phyloP scores from a whole-genome alignment of 345 rosid genomes.

The Citrus trifoliata region DNA sequence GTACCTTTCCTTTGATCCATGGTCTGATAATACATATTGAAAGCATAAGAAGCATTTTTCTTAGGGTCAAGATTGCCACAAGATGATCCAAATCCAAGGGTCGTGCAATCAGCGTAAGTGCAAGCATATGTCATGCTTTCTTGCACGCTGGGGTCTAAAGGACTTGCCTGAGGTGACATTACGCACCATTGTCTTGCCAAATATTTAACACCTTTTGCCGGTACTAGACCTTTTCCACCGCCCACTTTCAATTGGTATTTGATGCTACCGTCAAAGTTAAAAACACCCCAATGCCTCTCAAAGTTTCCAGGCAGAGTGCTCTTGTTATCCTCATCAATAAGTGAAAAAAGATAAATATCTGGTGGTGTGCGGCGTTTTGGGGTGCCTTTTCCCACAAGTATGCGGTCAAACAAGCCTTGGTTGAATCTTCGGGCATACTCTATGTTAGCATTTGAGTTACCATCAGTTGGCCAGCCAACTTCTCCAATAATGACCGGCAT shows the following conservation, averaged over 20 bases:
- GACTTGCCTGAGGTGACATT: conserved; percentile 44
- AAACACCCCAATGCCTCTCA: conserved; percentile 82
- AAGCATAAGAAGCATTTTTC: conserved; percentile 73
- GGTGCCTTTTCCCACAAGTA: conserved; percentile 56
- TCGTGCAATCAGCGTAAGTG: conserved; percentile 65
- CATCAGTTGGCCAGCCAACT: conserved; percentile 95
- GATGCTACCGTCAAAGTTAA: conserved; percentile 63
- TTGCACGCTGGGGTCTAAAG: conserved; percentile 29
- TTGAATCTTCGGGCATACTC: conserved; percentile 66
- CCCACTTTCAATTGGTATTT: conserved; percentile 51
- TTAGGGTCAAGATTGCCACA: conserved; percentile 42
- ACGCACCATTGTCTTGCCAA: conserved; percentile 69
- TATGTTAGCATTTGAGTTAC: conserved; percentile 54
- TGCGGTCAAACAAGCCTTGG: conserved; percentile 68
- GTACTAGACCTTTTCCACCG: conserved; percentile 34
- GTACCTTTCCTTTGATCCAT: conserved; percentile 59
- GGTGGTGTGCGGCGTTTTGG: conserved; percentile 61
- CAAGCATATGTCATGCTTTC: conserved; percentile 48
- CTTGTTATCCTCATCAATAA: conserved; percentile 81
- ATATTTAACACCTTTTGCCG: conserved; percentile 69
- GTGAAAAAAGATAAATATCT: conserved; percentile 68
- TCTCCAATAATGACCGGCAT: conserved; percentile 79
- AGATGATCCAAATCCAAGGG: conserved; percentile 54
- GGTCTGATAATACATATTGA: conserved; percentile 67
- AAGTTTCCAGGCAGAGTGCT: conserved; percentile 74